Evolutionary conservation across 129 eudicot species (phyloP).

Genomic region (Silybum marianum): DNA sequence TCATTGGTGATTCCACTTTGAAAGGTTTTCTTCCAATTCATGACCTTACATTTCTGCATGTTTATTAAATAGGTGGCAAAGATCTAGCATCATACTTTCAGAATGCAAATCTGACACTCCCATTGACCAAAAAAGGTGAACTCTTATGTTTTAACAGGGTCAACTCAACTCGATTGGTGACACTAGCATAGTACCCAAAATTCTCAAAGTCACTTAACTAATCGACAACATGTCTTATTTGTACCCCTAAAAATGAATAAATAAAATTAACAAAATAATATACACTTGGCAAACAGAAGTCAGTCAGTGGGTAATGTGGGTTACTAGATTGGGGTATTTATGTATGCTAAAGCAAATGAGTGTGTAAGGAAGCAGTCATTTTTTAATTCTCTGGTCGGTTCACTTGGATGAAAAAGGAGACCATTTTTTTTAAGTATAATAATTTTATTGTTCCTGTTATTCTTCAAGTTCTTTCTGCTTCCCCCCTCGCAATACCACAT

Average conservation of each 20-base stretch:
- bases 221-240: neutral
- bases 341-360: too few relatives aligned
- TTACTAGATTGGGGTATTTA: too few relatives aligned
- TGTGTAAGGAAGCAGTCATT: too few relatives aligned
- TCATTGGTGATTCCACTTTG: neutral
- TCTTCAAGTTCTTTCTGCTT: neutral
- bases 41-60: neutral
- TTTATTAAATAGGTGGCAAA: neutral
- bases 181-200: neutral
- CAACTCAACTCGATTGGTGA: neutral
- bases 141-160: neutral
- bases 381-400: too few relatives aligned
- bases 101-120: neutral
- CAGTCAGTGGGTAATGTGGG: too few relatives aligned
- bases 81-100: neutral
- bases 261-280: neutral
- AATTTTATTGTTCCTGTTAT: too few relatives aligned
- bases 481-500: too few relatives aligned
- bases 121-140: conserved; percentile 1
- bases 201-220: neutral
- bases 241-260: neutral
- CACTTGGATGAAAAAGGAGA: too few relatives aligned
- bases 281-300: too few relatives aligned
- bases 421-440: too few relatives aligned
- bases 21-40: neutral